Conservation (phyloP, 306 rosid species). For the Hylodesmum podocarpum region DNA sequence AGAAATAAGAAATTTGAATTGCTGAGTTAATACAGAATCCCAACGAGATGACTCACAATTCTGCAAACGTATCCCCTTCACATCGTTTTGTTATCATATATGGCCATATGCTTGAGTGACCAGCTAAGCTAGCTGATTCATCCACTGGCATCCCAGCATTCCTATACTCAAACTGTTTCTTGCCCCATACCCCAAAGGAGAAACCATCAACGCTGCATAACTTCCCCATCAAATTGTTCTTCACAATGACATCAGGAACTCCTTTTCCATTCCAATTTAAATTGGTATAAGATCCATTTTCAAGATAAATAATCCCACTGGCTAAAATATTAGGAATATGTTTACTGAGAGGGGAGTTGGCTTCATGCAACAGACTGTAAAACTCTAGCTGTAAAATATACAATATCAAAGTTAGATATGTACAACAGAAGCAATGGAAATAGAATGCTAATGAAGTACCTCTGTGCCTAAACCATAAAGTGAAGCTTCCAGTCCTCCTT, state of each 20-base stretch:
- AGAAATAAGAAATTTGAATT: slow-evolving; percentile 20
- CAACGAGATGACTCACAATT: slow-evolving; percentile 60
- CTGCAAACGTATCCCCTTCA: slow-evolving; percentile 78
- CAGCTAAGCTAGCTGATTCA: slow-evolving; percentile 33
- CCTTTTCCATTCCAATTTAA: slow-evolving; percentile 83
- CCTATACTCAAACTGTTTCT: slow-evolving; percentile 61
- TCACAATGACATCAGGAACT: slow-evolving; percentile 62
- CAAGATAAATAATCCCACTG: slow-evolving; percentile 74
- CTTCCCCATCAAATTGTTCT: slow-evolving; percentile 50
- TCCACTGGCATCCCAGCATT: slow-evolving; percentile 52
- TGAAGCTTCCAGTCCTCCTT: slow-evolving; percentile 85
- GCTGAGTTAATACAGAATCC: slow-evolving; percentile 6
- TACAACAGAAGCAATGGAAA: slow-evolving; percentile 24
- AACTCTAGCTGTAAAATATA: slow-evolving; percentile 74
- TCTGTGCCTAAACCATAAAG: slow-evolving; percentile 89
- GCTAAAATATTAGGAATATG: slow-evolving; percentile 73
- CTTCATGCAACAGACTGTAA: slow-evolving; percentile 55
- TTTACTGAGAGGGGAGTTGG: slow-evolving; percentile 64
- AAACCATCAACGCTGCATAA: slow-evolving; percentile 41
- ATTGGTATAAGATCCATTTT: slow-evolving; percentile 60
- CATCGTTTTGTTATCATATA: slow-evolving; percentile 77
- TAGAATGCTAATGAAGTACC: slow-evolving; percentile 48
- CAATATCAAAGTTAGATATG: slow-evolving; percentile 37
- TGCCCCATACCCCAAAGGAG: slow-evolving; percentile 81
- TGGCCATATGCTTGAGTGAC: slow-evolving; percentile 72